Percentiles rank a stretch among this genome's conserved stretches.
phyloP scores from a whole-genome alignment of 306 rosid genomes.

The Rosa persica region DNA sequence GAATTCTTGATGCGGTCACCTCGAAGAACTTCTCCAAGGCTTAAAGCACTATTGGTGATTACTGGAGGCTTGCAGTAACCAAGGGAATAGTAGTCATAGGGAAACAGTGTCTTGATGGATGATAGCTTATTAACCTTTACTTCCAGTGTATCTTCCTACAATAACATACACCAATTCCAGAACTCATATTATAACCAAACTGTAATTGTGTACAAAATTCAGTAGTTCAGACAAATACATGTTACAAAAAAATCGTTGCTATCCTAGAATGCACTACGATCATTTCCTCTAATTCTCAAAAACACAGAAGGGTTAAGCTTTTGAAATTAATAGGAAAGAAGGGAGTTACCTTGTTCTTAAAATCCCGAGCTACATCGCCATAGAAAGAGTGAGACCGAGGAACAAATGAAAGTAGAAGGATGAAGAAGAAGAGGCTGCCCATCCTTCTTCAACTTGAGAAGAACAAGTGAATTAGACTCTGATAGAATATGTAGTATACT shows the following conservation, averaged over 20 bases:
- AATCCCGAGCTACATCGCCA: not conserved
- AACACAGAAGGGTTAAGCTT: not conserved
- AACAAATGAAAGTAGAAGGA: not conserved
- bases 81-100: conserved; percentile 85
- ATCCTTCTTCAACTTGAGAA: not conserved
- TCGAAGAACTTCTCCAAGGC: conserved; percentile 94
- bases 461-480: not conserved
- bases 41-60: conserved; percentile 73
- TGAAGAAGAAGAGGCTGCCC: not conserved
- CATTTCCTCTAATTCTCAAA: not conserved
- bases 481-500: not conserved
- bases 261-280: not conserved
- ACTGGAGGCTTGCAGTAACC: conserved; percentile 70
- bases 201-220: not conserved
- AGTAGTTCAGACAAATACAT: no score
- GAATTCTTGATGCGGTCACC: conserved; percentile 98
- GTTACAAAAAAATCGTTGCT: no score
- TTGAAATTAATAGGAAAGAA: not conserved
- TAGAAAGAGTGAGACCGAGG: not conserved
- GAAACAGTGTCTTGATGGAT: conserved; percentile 89
- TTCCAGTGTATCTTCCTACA: conserved; percentile 54
- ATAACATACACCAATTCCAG: not conserved
- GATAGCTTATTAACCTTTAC: conserved; percentile 94
- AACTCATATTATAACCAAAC: not conserved
- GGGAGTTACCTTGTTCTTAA: conserved; percentile 20